Conservation (phyloP, 352 stramenopile species). For the Globisporangium paroecandrum region DNA sequence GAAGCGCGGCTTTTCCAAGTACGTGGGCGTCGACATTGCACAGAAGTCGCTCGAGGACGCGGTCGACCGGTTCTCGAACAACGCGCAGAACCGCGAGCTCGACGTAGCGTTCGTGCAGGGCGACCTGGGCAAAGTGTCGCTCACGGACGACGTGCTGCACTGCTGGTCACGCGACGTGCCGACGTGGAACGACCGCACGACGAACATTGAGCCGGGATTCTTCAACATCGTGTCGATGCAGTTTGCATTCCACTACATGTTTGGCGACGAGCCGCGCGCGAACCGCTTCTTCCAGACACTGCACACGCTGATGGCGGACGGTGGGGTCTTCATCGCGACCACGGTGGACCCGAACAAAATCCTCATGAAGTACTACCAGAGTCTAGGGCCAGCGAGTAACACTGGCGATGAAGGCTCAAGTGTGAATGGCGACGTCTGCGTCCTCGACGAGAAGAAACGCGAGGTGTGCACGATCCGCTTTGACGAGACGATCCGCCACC, state of each 20-base stretch:
- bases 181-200: conserved; percentile 58
- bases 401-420: conserved; percentile 20
- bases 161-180: conserved; percentile 58
- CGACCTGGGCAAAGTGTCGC: conserved; percentile 66
- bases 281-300: conserved; percentile 94
- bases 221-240: conserved; percentile 99
- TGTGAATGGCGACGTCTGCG: conserved; percentile 41
- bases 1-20: conserved; percentile 88
- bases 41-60: conserved; percentile 94
- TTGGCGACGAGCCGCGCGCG: conserved; percentile 89
- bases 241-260: conserved; percentile 99
- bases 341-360: conserved; percentile 96
- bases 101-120: conserved; percentile 79
- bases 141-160: conserved; percentile 60
- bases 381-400: conserved; percentile 24
- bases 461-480: conserved; percentile 80
- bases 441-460: conserved; percentile 69
- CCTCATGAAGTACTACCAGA: conserved; percentile 80
- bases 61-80: conserved; percentile 77
- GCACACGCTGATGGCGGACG: conserved; percentile 87
- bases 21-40: conserved; percentile 98
- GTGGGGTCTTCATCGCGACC: conserved; percentile 95
- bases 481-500: conserved; percentile 46
- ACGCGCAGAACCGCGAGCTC: conserved; percentile 65
- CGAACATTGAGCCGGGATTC: conserved; percentile 29